Conservation (phyloP, 164 flowering plant genomes). For the Taxillus chinensis region DNA sequence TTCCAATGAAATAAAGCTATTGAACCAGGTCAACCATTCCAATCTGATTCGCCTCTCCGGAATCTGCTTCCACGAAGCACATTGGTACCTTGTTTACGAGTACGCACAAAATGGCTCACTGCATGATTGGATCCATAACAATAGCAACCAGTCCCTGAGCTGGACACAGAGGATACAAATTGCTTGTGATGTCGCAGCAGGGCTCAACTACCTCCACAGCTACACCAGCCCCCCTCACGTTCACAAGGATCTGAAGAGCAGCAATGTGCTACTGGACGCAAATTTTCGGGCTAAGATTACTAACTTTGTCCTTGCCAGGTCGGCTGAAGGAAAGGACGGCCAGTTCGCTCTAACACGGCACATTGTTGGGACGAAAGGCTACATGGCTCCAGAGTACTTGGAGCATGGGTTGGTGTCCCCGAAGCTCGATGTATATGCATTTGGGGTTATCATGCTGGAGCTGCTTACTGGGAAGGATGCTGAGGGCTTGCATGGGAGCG, state of each 20-base stretch:
- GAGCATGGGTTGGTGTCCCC: conserved; percentile 65
- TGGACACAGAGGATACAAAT: conserved; percentile 66
- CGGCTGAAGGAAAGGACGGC: conserved; percentile 34
- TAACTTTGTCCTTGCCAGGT: conserved; percentile 43
- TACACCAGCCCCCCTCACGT: conserved; percentile 55
- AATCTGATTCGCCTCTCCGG: conserved; percentile 58
- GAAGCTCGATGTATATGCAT: conserved; percentile 73
- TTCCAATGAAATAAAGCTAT: conserved; percentile 41
- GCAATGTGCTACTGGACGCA: conserved; percentile 50
- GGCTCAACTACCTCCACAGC: conserved; percentile 72
- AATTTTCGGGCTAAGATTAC: conserved; percentile 70
- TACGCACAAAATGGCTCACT: conserved; percentile 57
- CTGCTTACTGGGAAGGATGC: conserved; percentile 56
- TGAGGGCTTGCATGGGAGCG: conserved; percentile 16
- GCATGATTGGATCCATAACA: conserved; percentile 47
- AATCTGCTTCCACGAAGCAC: conserved; percentile 38
- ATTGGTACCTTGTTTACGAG: conserved; percentile 70
- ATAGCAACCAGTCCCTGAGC: conserved; percentile 20
- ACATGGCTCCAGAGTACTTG: conserved; percentile 80
- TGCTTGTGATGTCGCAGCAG: conserved; percentile 56
- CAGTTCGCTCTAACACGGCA: conserved; percentile 40
- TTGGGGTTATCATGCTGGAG: conserved; percentile 68
- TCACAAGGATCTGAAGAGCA: conserved; percentile 62
- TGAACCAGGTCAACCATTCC: conserved; percentile 55
- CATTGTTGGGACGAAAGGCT: conserved; percentile 63